Percentiles rank a stretch among this genome's conserved stretches.
phyloP scores from a whole-genome alignment of 176 grass and related monocot species.

The Miscanthus lutarioriparius region DNA sequence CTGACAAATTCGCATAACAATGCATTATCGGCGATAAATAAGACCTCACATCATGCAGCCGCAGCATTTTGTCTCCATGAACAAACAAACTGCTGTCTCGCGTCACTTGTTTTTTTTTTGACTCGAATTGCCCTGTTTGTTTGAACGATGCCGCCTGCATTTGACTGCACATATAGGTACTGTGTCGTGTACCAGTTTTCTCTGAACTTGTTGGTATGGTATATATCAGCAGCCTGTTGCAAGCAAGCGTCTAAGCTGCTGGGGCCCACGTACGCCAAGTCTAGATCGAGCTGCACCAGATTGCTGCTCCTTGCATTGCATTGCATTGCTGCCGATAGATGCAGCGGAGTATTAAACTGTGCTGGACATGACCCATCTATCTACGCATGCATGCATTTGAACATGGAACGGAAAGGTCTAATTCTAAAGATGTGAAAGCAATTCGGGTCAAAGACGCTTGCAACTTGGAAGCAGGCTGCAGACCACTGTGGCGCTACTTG shows the following conservation, averaged over 20 bases:
- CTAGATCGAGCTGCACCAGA: conserved; percentile 2
- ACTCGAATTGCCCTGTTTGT: conserved; percentile 16
- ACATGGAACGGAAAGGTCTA: conserved; percentile 37
- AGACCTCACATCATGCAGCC: conserved; percentile 19
- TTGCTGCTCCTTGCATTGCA: not conserved
- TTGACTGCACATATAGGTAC: conserved; percentile 8
- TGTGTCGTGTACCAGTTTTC: not conserved
- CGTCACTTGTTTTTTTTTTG: conserved; percentile 26
- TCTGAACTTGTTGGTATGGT: conserved; percentile 15
- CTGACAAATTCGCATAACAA: not conserved
- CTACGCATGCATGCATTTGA: conserved; percentile 9
- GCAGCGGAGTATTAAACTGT: not conserved
- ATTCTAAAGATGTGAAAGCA: conserved; percentile 48
- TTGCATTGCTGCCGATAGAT: not conserved
- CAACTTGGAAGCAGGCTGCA: conserved; percentile 30
- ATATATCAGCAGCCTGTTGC: not conserved
- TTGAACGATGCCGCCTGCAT: conserved; percentile 11
- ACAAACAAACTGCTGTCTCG: conserved; percentile 11
- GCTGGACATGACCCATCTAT: conserved; percentile 16
- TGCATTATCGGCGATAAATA: not conserved
- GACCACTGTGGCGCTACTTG: not conserved
- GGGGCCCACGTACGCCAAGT: not conserved
- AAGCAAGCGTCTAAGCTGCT: conserved; percentile 8
- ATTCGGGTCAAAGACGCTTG: conserved; percentile 45
- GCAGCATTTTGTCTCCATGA: not conserved